phyloP scores from a whole-genome alignment of 2,329 filamentous ascomycete genomes.

The Fusarium bactridioides region DNA sequence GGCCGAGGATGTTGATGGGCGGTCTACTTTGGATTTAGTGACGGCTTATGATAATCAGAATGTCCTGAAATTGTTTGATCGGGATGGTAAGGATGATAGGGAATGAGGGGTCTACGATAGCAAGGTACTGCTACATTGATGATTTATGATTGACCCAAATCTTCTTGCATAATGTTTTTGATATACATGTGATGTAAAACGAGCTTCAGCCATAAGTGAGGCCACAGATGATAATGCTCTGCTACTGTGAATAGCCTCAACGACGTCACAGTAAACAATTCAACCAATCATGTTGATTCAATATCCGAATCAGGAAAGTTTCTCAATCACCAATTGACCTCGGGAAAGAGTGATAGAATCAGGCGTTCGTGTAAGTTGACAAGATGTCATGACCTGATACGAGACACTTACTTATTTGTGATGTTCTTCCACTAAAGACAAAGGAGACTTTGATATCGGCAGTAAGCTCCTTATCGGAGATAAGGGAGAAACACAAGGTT shows the following conservation, averaged over 20 bases:
- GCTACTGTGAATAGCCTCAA: background rate
- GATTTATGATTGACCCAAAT: too few species aligned
- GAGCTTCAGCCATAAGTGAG: background rate
- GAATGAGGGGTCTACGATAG: background rate
- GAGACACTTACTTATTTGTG: too few species aligned
- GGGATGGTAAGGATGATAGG: background rate
- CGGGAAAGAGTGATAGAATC: background rate
- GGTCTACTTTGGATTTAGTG: slow-evolving; percentile 18
- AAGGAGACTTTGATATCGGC: background rate
- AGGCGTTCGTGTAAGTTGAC: too few species aligned
- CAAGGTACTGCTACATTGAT: background rate
- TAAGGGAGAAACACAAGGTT: background rate
- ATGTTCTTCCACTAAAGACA: background rate
- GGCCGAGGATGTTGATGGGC: slow-evolving; percentile 22
- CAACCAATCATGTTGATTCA: background rate
- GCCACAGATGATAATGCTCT: background rate
- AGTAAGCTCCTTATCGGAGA: background rate
- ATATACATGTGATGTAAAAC: background rate
- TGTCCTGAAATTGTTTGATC: slow-evolving; percentile 21
- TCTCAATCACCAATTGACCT: fast-evolving
- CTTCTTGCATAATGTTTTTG: too few species aligned
- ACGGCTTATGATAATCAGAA: background rate
- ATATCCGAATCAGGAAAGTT: background rate
- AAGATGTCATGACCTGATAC: background rate
- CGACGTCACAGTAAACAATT: background rate